These are phyloP conservation scores for Ascochyta pisi DNA, from an alignment of 2,329 filamentous ascomycete genomes.

Conservation along the genomic window DNA sequence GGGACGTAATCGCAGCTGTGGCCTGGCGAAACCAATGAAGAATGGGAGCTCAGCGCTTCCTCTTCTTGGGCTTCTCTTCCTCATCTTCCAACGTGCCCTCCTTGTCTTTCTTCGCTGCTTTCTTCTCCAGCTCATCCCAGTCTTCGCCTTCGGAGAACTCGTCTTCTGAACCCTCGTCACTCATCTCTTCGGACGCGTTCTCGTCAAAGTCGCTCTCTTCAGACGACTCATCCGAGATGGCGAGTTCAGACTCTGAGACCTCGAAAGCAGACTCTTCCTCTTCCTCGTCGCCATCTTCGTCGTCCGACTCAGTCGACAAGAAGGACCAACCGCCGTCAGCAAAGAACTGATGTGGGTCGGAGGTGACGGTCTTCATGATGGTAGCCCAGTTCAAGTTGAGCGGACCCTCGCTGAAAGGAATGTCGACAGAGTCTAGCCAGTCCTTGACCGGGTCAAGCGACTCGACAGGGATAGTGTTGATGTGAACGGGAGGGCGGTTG, in stretches of 20 bases:
- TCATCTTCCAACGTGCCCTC: slow-evolving; percentile 62
- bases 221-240: slow-evolving; percentile 73
- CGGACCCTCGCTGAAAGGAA: slow-evolving; percentile 91
- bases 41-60: slow-evolving; percentile 63
- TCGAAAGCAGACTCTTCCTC: slow-evolving; percentile 94
- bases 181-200: slow-evolving; percentile 82
- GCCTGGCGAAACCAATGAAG: neutral
- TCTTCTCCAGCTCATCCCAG: slow-evolving; percentile 94
- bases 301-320: slow-evolving; percentile 85
- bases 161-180: slow-evolving; percentile 64
- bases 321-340: slow-evolving; percentile 95
- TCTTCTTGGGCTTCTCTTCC: slow-evolving; percentile 65
- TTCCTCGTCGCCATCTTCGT: slow-evolving; percentile 75
- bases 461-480: slow-evolving; percentile 98
- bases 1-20: neutral
- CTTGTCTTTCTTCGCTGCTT: slow-evolving; percentile 71
- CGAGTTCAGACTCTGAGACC: slow-evolving; percentile 82
- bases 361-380: slow-evolving; percentile 98
- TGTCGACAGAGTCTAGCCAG: slow-evolving; percentile 95
- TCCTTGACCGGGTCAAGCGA: slow-evolving; percentile 95
- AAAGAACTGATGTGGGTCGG: slow-evolving; percentile 95
- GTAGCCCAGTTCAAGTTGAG: slow-evolving; percentile 98
- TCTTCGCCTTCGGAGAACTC: slow-evolving; percentile 73
- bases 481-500: slow-evolving; percentile 83
- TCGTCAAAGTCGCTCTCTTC: slow-evolving; percentile 95